Percentiles rank a stretch among this genome's conserved stretches.
Conservation (phyloP, 2,329 filamentous ascomycete species). For the Beauveria caledonica region DNA sequence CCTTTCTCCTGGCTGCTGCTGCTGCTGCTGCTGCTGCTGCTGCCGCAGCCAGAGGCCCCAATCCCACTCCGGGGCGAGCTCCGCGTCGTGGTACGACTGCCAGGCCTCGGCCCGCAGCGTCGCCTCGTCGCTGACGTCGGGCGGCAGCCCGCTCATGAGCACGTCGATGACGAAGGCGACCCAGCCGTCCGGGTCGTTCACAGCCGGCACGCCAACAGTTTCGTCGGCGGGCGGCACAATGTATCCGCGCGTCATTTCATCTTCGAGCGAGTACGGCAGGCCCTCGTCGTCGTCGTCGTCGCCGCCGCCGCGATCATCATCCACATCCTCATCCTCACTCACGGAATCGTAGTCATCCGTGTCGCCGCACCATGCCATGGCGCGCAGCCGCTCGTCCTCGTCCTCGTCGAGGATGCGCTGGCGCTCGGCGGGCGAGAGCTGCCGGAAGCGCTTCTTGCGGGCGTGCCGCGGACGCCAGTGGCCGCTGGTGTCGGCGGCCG, state of each 20-base stretch:
- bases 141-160: constrained; percentile 16
- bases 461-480: constrained; percentile 39
- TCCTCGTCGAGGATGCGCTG: constrained; percentile 30
- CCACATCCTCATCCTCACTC: background rate
- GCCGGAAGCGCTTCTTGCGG: constrained; percentile 35
- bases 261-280: constrained; percentile 18
- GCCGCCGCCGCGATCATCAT: background rate
- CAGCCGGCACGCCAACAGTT: constrained; percentile 12
- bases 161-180: constrained; percentile 19
- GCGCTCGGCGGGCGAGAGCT: constrained; percentile 29
- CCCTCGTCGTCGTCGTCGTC: constrained; percentile 1
- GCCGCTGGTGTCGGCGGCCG: constrained; percentile 21
- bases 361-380: constrained; percentile 25
- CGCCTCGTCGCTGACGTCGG: constrained; percentile 19
- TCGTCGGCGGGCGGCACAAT: constrained; percentile 18
- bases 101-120: constrained; percentile 18
- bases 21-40: constrained; percentile 5
- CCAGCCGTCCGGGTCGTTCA: constrained; percentile 20
- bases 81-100: constrained; percentile 14
- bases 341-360: constrained; percentile 14
- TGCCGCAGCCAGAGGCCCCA: constrained; percentile 18
- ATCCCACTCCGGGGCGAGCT: constrained; percentile 15
- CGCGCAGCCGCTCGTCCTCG: constrained; percentile 26
- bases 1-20: background rate
- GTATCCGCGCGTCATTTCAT: constrained; percentile 27